Base-by-base conservation (phyloP, 306 rosid species). In the Prunus mira region DNA sequence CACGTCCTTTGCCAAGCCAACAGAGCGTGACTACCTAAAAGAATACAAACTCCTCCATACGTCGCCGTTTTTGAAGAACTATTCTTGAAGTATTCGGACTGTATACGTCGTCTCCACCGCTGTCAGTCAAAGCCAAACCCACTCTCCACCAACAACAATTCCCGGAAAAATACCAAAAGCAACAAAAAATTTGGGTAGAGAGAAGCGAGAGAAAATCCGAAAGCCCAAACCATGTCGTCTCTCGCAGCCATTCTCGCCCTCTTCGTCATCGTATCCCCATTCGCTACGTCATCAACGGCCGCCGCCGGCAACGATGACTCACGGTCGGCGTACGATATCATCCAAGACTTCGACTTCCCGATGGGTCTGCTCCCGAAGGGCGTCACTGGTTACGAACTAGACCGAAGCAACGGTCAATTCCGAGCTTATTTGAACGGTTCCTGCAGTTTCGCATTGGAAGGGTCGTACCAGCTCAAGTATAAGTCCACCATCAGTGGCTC, bases 331-430 rank as follows among this genome's bases (percentile, higher is more conserved):
- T 91, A 93, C 78, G 93, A 89, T 0, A 62, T 75, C 24, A 81
- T 93, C 20, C 77, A 61, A 19, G 81, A 73, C 45, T 93, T 73
- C 73, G 49, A 84, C 68, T 87, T 93, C 38, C 98, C 98, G 9
- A 66, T 58, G 17, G 98, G 98, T 4, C 69, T 93, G 12, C 93
- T 93, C 58, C 98, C 98, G 0, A 81, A 88, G 28, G 96, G 97
- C 19, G 79, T 82, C 2, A 41, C 55, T 2, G 84, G 84, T 27
- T 93, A 89, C 82, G 84, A 87, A 7, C 73, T 91, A 24, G 88
- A 90, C 56, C 67, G 49, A 62, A 57, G 76, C 38, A 87, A 25
- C 14, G 98, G 98, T 0, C 67, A 72, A 56, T 93, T 88, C 76
- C 76, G 64, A 32, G 96, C 90, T n/a, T 75, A 57, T 77, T 83